Evolutionary conservation across 1,139 yeast genomes (phyloP), one percentile per base, ranked within the genome.

Genomic region (Diutina ranongensis): DNA sequence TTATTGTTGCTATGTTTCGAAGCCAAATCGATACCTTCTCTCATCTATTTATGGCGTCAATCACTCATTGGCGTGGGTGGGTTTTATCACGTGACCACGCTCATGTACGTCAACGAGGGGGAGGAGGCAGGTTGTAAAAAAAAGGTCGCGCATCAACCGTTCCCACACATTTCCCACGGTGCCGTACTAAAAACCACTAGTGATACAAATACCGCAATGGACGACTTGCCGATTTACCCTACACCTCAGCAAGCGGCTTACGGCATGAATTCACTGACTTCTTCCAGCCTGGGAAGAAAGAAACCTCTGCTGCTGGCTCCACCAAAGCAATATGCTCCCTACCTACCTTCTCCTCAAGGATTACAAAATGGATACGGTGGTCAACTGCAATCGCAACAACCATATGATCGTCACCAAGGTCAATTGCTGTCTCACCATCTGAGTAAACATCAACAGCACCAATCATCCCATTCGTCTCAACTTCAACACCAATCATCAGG

Each of bases 181-280:
- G n/a, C n/a, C n/a, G n/a, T n/a, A n/a, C n/a, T n/a, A n/a, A n/a
- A n/a, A n/a, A n/a, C n/a, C n/a, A n/a, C n/a, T n/a, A n/a, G n/a
- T n/a, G n/a, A n/a, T n/a, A n/a, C n/a, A n/a, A n/a, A n/a, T n/a
- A n/a, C n/a, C n/a, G n/a, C 33, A 4, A 38, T 38, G 42, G 52
- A 70, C 59, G 74, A 70, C 38, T 60, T 71, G 51, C 76, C 76
- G 25, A 58, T 63, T 57, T 70, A 68, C 55, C 76, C 75, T 7
- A 71, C 76, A 27, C 76, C 76, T 1, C 71, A 66, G 47, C 73
- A 70, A 57, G 72, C 72, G 5, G 61, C 71, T 3, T 68, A 69
- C 51, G 60, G 59, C 16, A 62, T 60, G 31, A 58, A 49, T 5
- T 45, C 28, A 27, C 31, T 22, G 31, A n/a, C 42, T 12, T 16